Percentiles rank a stretch among this genome's conserved stretches.
These are phyloP conservation scores for Epichloe festucae DNA, from an alignment of 2,329 filamentous ascomycete species.

Conservation along the genomic window DNA sequence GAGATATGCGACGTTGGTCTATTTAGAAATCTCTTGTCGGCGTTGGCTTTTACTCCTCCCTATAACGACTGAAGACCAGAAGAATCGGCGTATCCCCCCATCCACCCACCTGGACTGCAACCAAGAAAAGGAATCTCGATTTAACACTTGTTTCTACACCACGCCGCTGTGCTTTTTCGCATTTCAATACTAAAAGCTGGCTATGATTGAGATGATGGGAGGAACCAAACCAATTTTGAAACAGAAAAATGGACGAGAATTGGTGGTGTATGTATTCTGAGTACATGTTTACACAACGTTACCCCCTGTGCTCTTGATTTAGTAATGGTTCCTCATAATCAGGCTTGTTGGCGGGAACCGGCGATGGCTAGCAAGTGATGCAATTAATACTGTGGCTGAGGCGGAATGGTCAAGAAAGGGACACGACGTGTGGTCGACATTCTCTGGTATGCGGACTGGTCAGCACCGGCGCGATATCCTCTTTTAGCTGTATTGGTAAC, in stretches of 20 bases:
- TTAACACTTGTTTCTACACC: conserved; percentile 18
- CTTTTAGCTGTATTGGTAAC: conserved; percentile 16
- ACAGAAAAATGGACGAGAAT: conserved; percentile 7
- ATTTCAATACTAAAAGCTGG: conserved; percentile 15
- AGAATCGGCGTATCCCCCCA: conserved; percentile 27
- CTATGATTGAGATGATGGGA: conserved; percentile 20
- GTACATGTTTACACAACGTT: conserved; percentile 1
- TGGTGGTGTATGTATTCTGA: conserved; percentile 5
- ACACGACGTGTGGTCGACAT: conserved; percentile 9
- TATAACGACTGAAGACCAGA: conserved; percentile 28
- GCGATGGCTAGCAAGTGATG: conserved; percentile 8
- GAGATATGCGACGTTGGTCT: conserved; percentile 28
- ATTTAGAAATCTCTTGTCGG: conserved; percentile 28
- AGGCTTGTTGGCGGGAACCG: conserved; percentile 3
- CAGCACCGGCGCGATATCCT: conserved; percentile 6
- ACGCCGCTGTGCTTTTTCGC: conserved; percentile 17
- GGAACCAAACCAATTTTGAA: conserved; percentile 10
- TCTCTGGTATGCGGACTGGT: conserved; percentile 8
- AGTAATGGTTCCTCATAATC: conserved; percentile 1
- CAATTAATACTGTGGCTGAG: conserved; percentile 6
- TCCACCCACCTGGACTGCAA: conserved; percentile 17
- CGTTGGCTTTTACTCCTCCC: conserved; percentile 30
- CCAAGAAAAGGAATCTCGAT: conserved; percentile 18
- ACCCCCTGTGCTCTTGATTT: conserved; percentile 2
- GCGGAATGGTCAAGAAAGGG: conserved; percentile 3